phyloP scores from a whole-genome alignment of 106 monocot genomes.

The Allium fistulosum region DNA sequence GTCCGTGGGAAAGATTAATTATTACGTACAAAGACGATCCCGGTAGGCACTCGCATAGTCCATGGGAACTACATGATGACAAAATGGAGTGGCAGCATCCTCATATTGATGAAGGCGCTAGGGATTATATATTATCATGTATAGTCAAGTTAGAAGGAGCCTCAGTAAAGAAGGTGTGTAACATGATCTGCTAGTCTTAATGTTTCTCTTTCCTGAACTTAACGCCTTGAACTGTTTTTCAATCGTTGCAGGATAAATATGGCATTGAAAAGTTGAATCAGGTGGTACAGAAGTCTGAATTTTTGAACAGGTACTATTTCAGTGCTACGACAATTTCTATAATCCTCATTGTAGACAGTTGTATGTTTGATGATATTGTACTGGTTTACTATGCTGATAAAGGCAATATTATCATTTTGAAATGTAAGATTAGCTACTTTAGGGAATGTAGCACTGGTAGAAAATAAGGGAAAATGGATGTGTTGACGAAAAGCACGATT shows the following conservation, averaged over 20 bases:
- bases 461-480: too few species aligned
- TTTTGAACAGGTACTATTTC: slow-evolving; percentile 64
- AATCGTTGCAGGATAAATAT: slow-evolving; percentile 48
- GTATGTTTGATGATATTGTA: too few species aligned
- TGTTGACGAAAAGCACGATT: too few species aligned
- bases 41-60: slow-evolving; percentile 67
- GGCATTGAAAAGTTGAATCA: slow-evolving; percentile 73
- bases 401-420: too few species aligned
- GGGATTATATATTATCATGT: slow-evolving; percentile 35
- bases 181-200: neutral
- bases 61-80: slow-evolving; percentile 90
- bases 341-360: too few species aligned
- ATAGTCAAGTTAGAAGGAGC: slow-evolving; percentile 51
- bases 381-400: too few species aligned
- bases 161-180: slow-evolving; percentile 42
- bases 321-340: neutral
- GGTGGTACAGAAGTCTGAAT: slow-evolving; percentile 75
- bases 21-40: slow-evolving; percentile 78
- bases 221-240: neutral
- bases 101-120: slow-evolving; percentile 43
- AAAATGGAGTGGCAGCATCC: slow-evolving; percentile 74
- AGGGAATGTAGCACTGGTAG: too few species aligned
- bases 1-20: slow-evolving; percentile 87
- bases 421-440: too few species aligned
- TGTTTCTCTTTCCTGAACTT: neutral